Conservation (phyloP, 2,329 filamentous ascomycete species). For the Diaporthe batatas region DNA sequence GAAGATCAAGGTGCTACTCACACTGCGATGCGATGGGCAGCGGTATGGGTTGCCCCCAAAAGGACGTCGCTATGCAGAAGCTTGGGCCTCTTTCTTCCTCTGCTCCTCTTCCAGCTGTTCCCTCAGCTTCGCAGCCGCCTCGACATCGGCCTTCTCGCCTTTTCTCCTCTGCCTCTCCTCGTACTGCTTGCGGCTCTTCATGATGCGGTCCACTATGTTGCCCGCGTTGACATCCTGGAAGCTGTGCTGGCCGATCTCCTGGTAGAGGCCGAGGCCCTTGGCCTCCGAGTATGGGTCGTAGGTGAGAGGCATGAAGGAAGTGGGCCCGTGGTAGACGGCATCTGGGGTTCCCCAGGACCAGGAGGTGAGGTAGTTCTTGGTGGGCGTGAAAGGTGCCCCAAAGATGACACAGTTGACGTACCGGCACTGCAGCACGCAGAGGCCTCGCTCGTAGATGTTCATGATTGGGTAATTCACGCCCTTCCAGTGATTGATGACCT, state of each 20-base stretch:
- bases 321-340: slow-evolving; percentile 96
- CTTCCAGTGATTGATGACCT: slow-evolving; percentile 96
- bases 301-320: slow-evolving; percentile 85
- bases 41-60: neutral
- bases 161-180: slow-evolving; percentile 93
- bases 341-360: slow-evolving; percentile 81
- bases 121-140: slow-evolving; percentile 73
- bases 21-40: neutral
- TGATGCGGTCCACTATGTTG: slow-evolving; percentile 90
- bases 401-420: slow-evolving; percentile 92
- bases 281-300: slow-evolving; percentile 86
- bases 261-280: slow-evolving; percentile 87
- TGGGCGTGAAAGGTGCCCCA: slow-evolving; percentile 88
- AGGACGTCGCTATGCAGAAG: neutral
- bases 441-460: slow-evolving; percentile 96
- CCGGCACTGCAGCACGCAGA: slow-evolving; percentile 96
- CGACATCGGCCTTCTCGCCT: slow-evolving; percentile 84
- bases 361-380: slow-evolving; percentile 79
- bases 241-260: slow-evolving; percentile 79
- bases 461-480: slow-evolving; percentile 99
- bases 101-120: slow-evolving; percentile 74
- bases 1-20: neutral
- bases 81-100: slow-evolving; percentile 59
- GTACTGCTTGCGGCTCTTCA: slow-evolving; percentile 88
- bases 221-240: slow-evolving; percentile 78